Evolutionary conservation across 78 protist genomes (phyloP), one percentile per base, ranked within the genome.

Genomic region (Dictyostelium purpureum): DNA sequence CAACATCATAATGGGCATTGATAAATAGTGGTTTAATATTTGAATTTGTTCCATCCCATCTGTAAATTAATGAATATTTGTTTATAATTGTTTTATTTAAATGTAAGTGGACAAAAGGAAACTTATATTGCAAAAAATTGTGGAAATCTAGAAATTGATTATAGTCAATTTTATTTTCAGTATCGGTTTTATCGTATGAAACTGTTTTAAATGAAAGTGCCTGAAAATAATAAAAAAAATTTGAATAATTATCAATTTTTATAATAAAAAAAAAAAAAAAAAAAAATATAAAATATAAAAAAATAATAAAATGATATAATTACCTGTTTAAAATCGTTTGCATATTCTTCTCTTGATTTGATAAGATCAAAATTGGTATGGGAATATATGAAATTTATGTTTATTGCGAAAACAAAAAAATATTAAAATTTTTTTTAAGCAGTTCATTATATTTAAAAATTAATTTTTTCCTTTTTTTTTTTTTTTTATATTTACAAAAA

Each of bases 1-100:
- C 82, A 31, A 85, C 92, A 73, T 85, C 92, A 28, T 66, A 73
- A 33, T 85, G 92, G 43, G 54, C 35, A 28, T 73, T 70, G 40
- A 85, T 52, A 6, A 85, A 59, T 19, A 85, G 6, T 45, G 92
- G 92, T n/a, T 73, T 73, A 26, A 85, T 57, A 9, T 65, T 11
- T n/a, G 49, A n/a, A 45, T 73, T 49, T 2, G 52, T 70, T 28
- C 92, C 92, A 6, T 57, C n/a, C 92, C 92, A 85, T 85, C 57
- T 33, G 43, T 26, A 85, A 10, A 70, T 1, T 16, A 85, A 43
- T 5, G 77, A 59, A 40, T 85, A 85, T 6, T 59, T 18, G 37
- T 59, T 73, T 0, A 85, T 35, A 31, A 73, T n/a, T 6, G 19
- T 21, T 47, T n/a, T 49, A 0, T 70, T 37, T 21, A 85, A 59